Conservation (phyloP, 2,329 filamentous ascomycete species). For the Fusarium kyushuense region DNA sequence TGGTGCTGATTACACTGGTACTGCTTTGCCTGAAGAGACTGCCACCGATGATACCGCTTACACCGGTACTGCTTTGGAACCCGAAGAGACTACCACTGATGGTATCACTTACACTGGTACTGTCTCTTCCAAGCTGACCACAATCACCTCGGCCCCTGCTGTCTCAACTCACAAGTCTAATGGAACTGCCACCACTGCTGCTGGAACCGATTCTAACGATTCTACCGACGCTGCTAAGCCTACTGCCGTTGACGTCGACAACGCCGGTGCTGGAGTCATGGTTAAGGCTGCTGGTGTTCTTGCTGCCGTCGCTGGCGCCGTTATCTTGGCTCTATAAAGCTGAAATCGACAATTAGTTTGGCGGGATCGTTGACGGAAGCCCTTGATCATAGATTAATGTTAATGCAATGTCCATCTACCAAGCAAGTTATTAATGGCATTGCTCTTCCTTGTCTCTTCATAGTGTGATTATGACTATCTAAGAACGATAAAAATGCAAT, state of each 20-base stretch:
- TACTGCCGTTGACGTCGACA: background rate
- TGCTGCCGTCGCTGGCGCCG: background rate
- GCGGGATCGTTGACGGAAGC: background rate
- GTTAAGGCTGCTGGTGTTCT: constrained; percentile 1
- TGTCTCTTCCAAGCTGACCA: background rate
- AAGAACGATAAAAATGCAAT: too few species aligned
- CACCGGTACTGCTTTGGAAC: too few species aligned
- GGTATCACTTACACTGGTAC: background rate
- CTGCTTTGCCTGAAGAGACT: background rate
- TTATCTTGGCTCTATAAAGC: background rate
- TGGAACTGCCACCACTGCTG: background rate
- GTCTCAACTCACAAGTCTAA: background rate
- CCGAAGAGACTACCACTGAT: background rate
- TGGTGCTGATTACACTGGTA: background rate
- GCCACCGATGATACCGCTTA: too few species aligned
- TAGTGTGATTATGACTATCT: too few species aligned
- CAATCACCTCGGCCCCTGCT: background rate
- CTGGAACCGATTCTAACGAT: background rate
- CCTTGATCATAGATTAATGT: background rate
- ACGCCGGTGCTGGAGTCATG: background rate
- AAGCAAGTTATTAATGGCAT: too few species aligned
- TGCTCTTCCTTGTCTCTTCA: too few species aligned
- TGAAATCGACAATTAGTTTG: too few species aligned
- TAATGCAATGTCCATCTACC: background rate
- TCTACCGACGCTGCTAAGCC: background rate